Evolutionary conservation across 306 rosid species (phyloP).

Genomic region (Sophora flavescens): DNA sequence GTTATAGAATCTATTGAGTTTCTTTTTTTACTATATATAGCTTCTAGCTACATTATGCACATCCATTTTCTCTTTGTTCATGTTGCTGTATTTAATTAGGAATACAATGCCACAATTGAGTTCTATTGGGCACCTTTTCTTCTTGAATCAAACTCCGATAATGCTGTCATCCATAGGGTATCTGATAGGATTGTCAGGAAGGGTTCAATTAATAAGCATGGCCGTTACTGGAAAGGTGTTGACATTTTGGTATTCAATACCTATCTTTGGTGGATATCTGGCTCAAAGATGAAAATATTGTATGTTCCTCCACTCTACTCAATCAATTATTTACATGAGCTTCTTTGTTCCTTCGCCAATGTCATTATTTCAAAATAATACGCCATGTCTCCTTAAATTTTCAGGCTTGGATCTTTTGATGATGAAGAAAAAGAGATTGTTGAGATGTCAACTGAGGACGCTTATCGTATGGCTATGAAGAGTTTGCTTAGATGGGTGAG

Average conservation of each 20-base stretch:
- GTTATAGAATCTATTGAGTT: no score
- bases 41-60: not conserved
- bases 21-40: no score
- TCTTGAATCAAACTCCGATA: constrained; percentile 87
- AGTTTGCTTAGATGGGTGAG: constrained; percentile 86
- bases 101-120: constrained; percentile 91
- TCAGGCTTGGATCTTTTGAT: constrained; percentile 82
- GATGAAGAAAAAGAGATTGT: constrained; percentile 78
- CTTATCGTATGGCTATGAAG: constrained; percentile 94
- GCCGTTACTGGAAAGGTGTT: constrained; percentile 82
- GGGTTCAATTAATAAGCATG: constrained; percentile 88
- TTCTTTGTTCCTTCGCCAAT: not conserved
- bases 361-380: not conserved
- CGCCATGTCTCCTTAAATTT: constrained; percentile 3
- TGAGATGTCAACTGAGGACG: constrained; percentile 72
- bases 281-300: constrained; percentile 85
- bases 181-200: constrained; percentile 84
- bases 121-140: constrained; percentile 99
- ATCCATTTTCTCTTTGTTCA: not conserved
- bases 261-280: constrained; percentile 97
- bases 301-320: constrained; percentile 42
- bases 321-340: not conserved
- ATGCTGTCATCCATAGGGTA: constrained; percentile 84
- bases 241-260: constrained; percentile 85
- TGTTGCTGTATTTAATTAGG: constrained; percentile 49